Evolutionary conservation across 768 basidiomycete genomes (phyloP).

Genomic region (Xanthoconium purpureum): DNA sequence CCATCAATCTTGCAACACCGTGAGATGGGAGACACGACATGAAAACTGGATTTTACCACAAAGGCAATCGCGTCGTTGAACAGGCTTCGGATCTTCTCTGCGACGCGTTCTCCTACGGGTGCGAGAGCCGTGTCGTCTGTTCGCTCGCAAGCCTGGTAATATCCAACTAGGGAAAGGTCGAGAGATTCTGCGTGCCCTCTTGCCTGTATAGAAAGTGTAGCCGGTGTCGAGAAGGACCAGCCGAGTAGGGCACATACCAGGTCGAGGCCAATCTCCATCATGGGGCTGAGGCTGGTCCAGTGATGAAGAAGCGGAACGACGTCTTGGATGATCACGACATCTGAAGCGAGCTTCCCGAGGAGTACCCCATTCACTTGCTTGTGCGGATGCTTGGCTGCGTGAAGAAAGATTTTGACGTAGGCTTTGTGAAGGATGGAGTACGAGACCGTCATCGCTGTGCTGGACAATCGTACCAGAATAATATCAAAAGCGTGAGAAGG

Average conservation of each 20-base stretch:
- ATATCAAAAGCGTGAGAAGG: slow-evolving; percentile 1
- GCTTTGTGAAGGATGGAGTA: slow-evolving; percentile 60
- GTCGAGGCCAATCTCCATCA: slow-evolving; percentile 84
- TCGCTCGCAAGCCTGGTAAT: slow-evolving; percentile 71
- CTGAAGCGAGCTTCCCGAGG: slow-evolving; percentile 48
- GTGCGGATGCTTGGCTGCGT: slow-evolving; percentile 79
- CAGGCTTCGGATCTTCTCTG: slow-evolving; percentile 47
- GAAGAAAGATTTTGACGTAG: slow-evolving; percentile 73
- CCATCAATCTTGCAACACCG: slow-evolving; percentile 52
- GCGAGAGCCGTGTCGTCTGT: slow-evolving; percentile 59
- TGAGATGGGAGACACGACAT: slow-evolving; percentile 6
- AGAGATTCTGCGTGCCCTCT: slow-evolving; percentile 54
- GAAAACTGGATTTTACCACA: slow-evolving; percentile 46
- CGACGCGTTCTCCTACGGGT: slow-evolving; percentile 64
- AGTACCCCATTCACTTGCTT: slow-evolving; percentile 73
- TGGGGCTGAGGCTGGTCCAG: slow-evolving; percentile 80
- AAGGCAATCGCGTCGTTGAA: slow-evolving; percentile 66
- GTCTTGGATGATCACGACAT: slow-evolving; percentile 53
- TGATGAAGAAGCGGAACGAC: slow-evolving; percentile 78
- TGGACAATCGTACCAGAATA: background rate
- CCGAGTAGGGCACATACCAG: slow-evolving; percentile 44
- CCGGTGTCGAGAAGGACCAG: background rate
- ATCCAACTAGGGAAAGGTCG: slow-evolving; percentile 59
- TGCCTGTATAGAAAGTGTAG: slow-evolving; percentile 43
- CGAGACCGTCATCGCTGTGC: slow-evolving; percentile 29